These are phyloP conservation scores for Craspedostauros australis DNA, from an alignment of 108 stramenopile genomes.

Conservation along the genomic window DNA sequence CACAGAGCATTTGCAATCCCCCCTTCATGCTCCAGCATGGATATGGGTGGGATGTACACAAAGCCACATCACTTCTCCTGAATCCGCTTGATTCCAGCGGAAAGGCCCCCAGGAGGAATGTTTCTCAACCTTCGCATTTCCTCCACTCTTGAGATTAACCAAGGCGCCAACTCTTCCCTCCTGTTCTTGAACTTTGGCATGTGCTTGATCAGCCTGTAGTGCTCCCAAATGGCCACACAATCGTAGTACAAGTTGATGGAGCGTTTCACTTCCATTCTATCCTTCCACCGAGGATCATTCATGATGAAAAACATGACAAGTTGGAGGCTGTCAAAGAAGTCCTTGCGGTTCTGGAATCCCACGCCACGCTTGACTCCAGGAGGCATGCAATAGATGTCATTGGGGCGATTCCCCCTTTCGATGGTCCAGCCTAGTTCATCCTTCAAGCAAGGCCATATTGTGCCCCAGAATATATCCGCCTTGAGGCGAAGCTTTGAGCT, in stretches of 20 bases:
- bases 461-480: slow-evolving; percentile 11
- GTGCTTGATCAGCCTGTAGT: neutral
- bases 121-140: no score
- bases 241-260: slow-evolving; percentile 1
- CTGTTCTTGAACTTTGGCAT: neutral
- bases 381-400: slow-evolving; percentile 30
- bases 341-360: slow-evolving; percentile 23
- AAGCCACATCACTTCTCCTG: no score
- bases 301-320: slow-evolving; percentile 14
- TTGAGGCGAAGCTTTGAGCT: neutral
- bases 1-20: no score
- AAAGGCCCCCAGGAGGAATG: no score
- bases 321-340: slow-evolving; percentile 29
- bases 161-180: no score
- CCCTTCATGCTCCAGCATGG: no score
- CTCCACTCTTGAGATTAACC: no score
- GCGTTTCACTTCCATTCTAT: slow-evolving; percentile 6
- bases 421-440: slow-evolving; percentile 19
- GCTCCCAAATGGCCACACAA: slow-evolving; percentile 5
- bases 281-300: slow-evolving; percentile 18
- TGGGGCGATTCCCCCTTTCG: slow-evolving; percentile 18
- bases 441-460: slow-evolving; percentile 17
- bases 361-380: slow-evolving; percentile 30
- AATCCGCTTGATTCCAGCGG: no score
- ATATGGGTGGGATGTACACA: no score